Conservation (phyloP, 1,284 basidiomycete species). For the Blastosporella zonata region DNA sequence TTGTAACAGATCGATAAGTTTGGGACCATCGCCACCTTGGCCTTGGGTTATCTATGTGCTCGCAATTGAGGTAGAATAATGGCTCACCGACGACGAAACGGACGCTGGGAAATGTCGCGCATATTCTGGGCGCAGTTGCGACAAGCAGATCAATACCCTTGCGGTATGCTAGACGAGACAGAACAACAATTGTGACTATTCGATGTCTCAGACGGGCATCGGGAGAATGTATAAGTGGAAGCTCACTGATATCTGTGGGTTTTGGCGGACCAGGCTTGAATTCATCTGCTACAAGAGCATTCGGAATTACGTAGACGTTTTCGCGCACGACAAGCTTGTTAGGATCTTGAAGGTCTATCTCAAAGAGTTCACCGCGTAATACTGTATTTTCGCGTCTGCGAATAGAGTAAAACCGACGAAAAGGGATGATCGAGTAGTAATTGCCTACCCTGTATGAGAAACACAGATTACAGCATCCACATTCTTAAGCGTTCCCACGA, state of each 20-base stretch:
- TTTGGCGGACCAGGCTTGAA: slow-evolving; percentile 67
- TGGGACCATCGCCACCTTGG: slow-evolving; percentile 92
- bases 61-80: background rate
- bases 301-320: slow-evolving; percentile 90
- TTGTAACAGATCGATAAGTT: slow-evolving; percentile 92
- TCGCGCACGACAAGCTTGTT: slow-evolving; percentile 48
- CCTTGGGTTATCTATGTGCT: background rate
- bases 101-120: slow-evolving; percentile 79
- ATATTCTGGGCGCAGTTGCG: slow-evolving; percentile 88
- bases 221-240: background rate
- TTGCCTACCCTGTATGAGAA: slow-evolving; percentile 87
- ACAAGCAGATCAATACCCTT: slow-evolving; percentile 97
- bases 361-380: slow-evolving; percentile 75
- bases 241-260: slow-evolving; percentile 60
- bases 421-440: background rate
- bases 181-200: slow-evolving; percentile 89
- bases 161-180: slow-evolving; percentile 95
- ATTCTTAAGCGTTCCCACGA: slow-evolving; percentile 83
- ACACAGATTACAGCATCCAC: slow-evolving; percentile 96
- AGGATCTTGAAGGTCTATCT: slow-evolving; percentile 41
- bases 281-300: slow-evolving; percentile 86
- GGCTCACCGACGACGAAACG: slow-evolving; percentile 84
- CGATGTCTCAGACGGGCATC: background rate
- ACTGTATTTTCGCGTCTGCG: slow-evolving; percentile 90
- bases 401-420: slow-evolving; percentile 4